Conservation (phyloP, 805 yeast genomes). For the Spathaspora hagerdaliae region DNA sequence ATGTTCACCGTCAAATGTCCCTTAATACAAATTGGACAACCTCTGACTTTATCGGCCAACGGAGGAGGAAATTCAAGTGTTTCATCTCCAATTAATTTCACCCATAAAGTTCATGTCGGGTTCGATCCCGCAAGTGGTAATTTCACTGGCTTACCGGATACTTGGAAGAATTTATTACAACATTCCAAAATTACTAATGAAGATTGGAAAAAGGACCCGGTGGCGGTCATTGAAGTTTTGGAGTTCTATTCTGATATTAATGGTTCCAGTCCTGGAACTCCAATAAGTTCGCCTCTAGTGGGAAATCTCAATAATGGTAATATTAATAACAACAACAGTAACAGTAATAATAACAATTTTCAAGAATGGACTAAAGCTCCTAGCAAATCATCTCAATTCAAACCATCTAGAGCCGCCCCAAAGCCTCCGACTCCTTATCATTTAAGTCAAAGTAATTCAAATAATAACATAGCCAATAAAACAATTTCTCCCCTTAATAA, state of each 20-base stretch:
- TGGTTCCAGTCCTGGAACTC: constrained; percentile 35
- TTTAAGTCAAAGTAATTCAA: constrained; percentile 15
- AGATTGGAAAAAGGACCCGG: constrained; percentile 61
- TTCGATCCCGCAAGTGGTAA: constrained; percentile 73
- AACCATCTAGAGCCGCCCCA: constrained; percentile 40
- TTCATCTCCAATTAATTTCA: constrained; percentile 89
- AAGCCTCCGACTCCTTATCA: constrained; percentile 43
- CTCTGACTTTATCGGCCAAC: background rate
- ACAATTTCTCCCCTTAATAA: constrained; percentile 29
- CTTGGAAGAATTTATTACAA: constrained; percentile 53
- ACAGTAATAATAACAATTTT: constrained; percentile 19
- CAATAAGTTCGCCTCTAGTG: constrained; percentile 21
- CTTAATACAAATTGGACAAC: constrained; percentile 37
- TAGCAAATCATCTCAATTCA: constrained; percentile 13
- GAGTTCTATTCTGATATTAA: constrained; percentile 50
- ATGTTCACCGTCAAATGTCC: constrained; percentile 78
- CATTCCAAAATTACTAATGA: constrained; percentile 59
- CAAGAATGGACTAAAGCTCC: constrained; percentile 41
- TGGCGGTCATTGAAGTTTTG: constrained; percentile 58
- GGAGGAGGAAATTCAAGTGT: constrained; percentile 33
- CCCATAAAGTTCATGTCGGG: constrained; percentile 89
- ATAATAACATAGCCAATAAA: constrained; percentile 8
- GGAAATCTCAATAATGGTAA: background rate
- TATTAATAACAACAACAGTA: constrained; percentile 4
- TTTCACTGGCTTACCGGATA: constrained; percentile 53